Base-by-base conservation (phyloP, 2,329 filamentous ascomycete species). In the Daldinia eschscholtzii region DNA sequence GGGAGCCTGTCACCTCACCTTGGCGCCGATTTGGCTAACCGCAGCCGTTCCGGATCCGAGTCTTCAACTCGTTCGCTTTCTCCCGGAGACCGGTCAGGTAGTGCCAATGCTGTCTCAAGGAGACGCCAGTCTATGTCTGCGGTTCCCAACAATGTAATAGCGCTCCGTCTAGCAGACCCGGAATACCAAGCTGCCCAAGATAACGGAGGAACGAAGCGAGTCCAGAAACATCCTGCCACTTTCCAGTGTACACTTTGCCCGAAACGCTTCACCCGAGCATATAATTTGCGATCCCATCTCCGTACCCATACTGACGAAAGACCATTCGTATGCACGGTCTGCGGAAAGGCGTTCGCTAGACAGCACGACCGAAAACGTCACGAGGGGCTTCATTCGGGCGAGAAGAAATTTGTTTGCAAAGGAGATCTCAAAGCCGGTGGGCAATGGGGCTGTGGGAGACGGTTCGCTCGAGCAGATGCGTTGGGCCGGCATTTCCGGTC, bases 401-500 rank as follows among this genome's bases (percentile, higher is more conserved):
- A 99, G 83, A 99, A 98, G 88, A 98, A 97, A 78, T 99, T 98
- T 78, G 93, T 98, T 6, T 99, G 96, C 82, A 94, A 93, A 73
- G 96, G 96, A 60, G 92, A 94, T 65, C 88, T 99, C 57, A 94
- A 95, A 73, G 89, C 89, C 1, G 90, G 91, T 53, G 91, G 91
- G 4, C 89, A 92, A 72, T 99, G 96, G 96, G 96, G 96, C 20
- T 99, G 96, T 74, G 93, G 93, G 3, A 88, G 96, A 68, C 89
- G 94, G 9, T 99, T 99, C 80, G 96, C 96, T 15, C 93, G 96
- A 74, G 96, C 96, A 4, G 96, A 99, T 83, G 96, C 96, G 4
- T 86, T 99, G 1, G 96, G 96, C 2, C 89, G 94, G 10, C 96
- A 98, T 82, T 99, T 99, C 84, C 88, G 96, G 60, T 97, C 93